Conservation (phyloP, 441 rosid species). For the Gossypium laxum region DNA sequence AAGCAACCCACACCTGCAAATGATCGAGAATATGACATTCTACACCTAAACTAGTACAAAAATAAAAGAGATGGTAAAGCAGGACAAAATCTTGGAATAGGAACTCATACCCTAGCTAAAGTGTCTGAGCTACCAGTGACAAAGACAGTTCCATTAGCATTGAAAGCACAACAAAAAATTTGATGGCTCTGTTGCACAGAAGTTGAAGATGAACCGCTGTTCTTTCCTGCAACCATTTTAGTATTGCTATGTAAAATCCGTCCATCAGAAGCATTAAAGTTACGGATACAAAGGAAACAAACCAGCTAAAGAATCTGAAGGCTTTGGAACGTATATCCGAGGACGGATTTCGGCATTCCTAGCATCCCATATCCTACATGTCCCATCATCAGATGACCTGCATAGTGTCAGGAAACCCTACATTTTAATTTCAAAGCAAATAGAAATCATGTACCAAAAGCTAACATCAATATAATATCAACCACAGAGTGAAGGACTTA, state of each 20-base stretch:
- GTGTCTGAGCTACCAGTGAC: slow-evolving; percentile 99
- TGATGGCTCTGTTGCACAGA: slow-evolving; percentile 58
- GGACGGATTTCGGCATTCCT: slow-evolving; percentile 55
- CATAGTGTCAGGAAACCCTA: slow-evolving; percentile 13
- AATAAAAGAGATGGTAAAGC: slow-evolving; percentile 4
- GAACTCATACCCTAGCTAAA: slow-evolving; percentile 62
- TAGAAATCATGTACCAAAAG: not conserved
- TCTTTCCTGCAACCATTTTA: slow-evolving; percentile 58
- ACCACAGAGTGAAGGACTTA: not conserved
- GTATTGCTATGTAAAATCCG: slow-evolving; percentile 13
- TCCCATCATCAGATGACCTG: slow-evolving; percentile 99
- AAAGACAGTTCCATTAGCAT: slow-evolving; percentile 91
- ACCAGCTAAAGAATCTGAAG: slow-evolving; percentile 57
- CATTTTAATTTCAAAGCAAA: slow-evolving; percentile 1
- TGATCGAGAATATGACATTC: not conserved
- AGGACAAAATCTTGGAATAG: not conserved
- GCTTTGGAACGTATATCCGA: slow-evolving; percentile 73
- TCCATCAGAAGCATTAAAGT: slow-evolving; percentile 20
- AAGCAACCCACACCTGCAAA: slow-evolving; percentile 90
- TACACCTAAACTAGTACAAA: not conserved
- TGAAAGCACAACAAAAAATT: slow-evolving; percentile 87
- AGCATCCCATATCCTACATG: slow-evolving; percentile 99
- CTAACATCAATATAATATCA: not conserved
- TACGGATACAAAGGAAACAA: slow-evolving; percentile 21
- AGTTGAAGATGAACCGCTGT: slow-evolving; percentile 54